Conservation (phyloP, 371 early-diverging fungal species). For the Mycotypha africana region DNA sequence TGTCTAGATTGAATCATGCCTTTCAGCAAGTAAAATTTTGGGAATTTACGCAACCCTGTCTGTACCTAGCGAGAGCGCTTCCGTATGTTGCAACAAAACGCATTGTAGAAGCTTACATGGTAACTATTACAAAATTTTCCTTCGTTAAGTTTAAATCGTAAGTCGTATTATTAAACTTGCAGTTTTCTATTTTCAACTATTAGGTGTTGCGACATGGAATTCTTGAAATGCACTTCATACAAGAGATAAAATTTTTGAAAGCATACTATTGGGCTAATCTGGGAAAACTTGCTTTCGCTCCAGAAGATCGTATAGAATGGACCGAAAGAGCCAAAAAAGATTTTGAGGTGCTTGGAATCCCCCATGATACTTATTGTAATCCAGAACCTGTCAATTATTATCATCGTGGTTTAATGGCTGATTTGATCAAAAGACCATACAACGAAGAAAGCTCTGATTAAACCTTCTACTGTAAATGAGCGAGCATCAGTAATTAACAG, state of each 20-base stretch:
- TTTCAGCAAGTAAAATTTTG: constrained; percentile 42
- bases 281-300: constrained; percentile 40
- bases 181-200: neutral
- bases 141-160: neutral
- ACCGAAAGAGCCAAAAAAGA: constrained; percentile 29
- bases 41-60: constrained; percentile 40
- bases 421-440: no score
- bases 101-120: constrained; percentile 40
- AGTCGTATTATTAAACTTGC: neutral
- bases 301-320: constrained; percentile 40
- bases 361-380: constrained; percentile 32
- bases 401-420: constrained; percentile 15
- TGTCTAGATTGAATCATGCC: constrained; percentile 32
- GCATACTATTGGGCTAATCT: constrained; percentile 39
- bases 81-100: constrained; percentile 40
- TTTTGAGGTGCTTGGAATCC: constrained; percentile 27
- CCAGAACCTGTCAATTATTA: constrained; percentile 26
- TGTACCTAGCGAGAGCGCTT: constrained; percentile 38
- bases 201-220: constrained; percentile 36
- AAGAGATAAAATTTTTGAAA: constrained; percentile 39
- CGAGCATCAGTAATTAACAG: no score
- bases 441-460: no score
- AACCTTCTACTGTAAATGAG: no score
- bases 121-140: no score
- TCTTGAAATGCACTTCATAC: constrained; percentile 39